phyloP scores from a whole-genome alignment of 805 yeast genomes.

The Maudiozyma turicensis region DNA sequence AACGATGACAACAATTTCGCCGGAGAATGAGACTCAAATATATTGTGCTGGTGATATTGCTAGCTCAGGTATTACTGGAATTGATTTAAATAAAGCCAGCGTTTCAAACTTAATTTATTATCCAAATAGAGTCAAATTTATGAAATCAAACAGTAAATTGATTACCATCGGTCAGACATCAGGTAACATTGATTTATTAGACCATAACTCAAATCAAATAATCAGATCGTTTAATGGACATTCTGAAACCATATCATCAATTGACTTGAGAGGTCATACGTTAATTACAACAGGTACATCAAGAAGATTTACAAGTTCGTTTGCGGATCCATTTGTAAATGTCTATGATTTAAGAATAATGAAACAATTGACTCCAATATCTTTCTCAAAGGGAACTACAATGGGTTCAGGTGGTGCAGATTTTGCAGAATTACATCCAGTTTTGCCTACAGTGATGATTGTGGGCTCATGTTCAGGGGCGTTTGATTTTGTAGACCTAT shows the following conservation, averaged over 20 bases:
- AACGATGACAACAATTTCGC: conserved; percentile 34
- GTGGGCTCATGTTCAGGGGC: conserved; percentile 73
- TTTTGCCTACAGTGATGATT: conserved; percentile 64
- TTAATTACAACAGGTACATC: conserved; percentile 78
- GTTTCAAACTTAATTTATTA: conserved; percentile 34
- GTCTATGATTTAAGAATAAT: conserved; percentile 70
- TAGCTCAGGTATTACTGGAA: conserved; percentile 30
- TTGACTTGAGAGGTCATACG: conserved; percentile 55
- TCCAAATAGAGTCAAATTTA: conserved; percentile 35
- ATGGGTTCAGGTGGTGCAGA: conserved; percentile 67
- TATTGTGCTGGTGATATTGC: conserved; percentile 34
- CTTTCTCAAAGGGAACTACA: conserved; percentile 50
- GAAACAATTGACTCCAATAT: conserved; percentile 65
- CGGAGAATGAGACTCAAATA: conserved; percentile 34
- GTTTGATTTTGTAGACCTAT: conserved; percentile 74
- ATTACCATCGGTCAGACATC: conserved; percentile 48
- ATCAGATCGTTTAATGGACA: conserved; percentile 51
- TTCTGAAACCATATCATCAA: conserved; percentile 46
- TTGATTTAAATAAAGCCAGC: conserved; percentile 35
- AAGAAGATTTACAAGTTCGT: conserved; percentile 45
- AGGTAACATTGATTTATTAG: conserved; percentile 58
- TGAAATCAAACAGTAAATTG: conserved; percentile 44
- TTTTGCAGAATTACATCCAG: conserved; percentile 77
- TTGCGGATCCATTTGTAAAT: conserved; percentile 72
- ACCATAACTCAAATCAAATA: conserved; percentile 39